Base-by-base conservation (phyloP, 2,329 filamentous ascomycete species). In the Fusarium longipes region DNA sequence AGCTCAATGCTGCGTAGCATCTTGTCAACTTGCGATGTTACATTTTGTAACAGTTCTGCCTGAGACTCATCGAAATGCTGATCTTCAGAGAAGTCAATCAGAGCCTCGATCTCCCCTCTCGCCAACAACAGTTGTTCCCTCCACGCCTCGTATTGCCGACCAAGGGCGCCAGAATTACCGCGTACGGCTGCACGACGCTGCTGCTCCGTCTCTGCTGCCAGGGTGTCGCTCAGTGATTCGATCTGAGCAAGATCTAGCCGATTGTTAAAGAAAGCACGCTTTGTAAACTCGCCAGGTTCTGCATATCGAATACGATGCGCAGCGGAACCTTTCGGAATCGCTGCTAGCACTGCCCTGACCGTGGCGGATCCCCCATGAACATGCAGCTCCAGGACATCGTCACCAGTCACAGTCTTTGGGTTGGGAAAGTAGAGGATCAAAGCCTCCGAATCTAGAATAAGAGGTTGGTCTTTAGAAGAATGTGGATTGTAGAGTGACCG, bases 11-110 rank as follows among this genome's bases (percentile, higher is more conserved):
- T 84, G 29, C 77, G 75, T 54, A 88, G 81, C 56, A 98, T 86
- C 1, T 74, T 77, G 2, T 77, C 75, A 4, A 97, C 86, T 73
- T 93, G 88, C 1, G 68, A 70, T 2, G 88, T 85, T 29, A 97
- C 92, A 47, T 89, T 93, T 1, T 75, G 77, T 42, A 96, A 84
- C 22, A 98, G 83, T 55, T 91, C 86, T 1, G 84, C 80, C 1
- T 93, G 91, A 4, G 92, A 90, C 78, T 97, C 93, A 70, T 98
- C 94, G 74, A 99, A 97, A 80, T 98, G 92, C 79, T 99, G 95
- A 74, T 98, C 96, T 77, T 99, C 96, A 1, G 93, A 91, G 76
- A 99, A 99, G 78, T 99, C 96, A 64, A 99, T 98, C 70, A 99
- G 81, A 0, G 96, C 96, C 79, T 99, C 96, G 36, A 99, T 84